Evolutionary conservation across 2,329 filamentous ascomycete genomes (phyloP).

Genomic region (Botrytis cinerea): DNA sequence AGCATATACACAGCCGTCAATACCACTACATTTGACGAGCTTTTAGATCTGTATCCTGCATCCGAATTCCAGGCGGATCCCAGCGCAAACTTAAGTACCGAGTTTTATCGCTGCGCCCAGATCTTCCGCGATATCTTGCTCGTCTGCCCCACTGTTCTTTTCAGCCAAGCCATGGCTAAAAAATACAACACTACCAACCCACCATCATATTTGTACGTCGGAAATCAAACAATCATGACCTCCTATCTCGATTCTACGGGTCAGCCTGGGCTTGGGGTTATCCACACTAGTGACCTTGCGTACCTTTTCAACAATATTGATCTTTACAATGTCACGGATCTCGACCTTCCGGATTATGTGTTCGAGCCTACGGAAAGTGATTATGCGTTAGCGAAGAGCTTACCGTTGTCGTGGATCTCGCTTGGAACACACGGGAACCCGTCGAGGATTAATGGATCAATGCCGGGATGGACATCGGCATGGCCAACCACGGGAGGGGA

Average conservation of each 20-base stretch:
- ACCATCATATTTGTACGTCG: slow-evolving; percentile 52
- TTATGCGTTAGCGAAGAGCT: slow-evolving; percentile 44
- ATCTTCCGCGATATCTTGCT: slow-evolving; percentile 56
- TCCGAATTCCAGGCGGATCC: slow-evolving; percentile 47
- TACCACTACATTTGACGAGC: slow-evolving; percentile 42
- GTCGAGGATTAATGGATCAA: slow-evolving; percentile 41
- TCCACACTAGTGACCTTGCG: slow-evolving; percentile 56
- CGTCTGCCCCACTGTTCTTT: slow-evolving; percentile 50
- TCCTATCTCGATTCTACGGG: slow-evolving; percentile 45
- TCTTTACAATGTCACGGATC: slow-evolving; percentile 46
- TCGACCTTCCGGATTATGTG: slow-evolving; percentile 23
- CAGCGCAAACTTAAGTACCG: slow-evolving; percentile 45
- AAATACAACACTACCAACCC: slow-evolving; percentile 39
- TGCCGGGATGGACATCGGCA: slow-evolving; percentile 46
- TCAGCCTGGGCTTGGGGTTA: slow-evolving; percentile 47
- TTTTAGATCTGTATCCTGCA: slow-evolving; percentile 54
- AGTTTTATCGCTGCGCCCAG: slow-evolving; percentile 53
- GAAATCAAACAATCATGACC: slow-evolving; percentile 57
- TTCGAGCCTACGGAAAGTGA: slow-evolving; percentile 46
- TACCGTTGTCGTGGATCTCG: slow-evolving; percentile 51
- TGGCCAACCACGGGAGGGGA: slow-evolving; percentile 37
- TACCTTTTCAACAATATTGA: slow-evolving; percentile 53
- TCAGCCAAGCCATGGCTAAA: slow-evolving; percentile 45
- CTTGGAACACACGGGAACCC: slow-evolving; percentile 47
- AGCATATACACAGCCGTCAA: slow-evolving; percentile 46